Evolutionary conservation across 331 rosid species (phyloP).

Genomic region (Quercus lobata): DNA sequence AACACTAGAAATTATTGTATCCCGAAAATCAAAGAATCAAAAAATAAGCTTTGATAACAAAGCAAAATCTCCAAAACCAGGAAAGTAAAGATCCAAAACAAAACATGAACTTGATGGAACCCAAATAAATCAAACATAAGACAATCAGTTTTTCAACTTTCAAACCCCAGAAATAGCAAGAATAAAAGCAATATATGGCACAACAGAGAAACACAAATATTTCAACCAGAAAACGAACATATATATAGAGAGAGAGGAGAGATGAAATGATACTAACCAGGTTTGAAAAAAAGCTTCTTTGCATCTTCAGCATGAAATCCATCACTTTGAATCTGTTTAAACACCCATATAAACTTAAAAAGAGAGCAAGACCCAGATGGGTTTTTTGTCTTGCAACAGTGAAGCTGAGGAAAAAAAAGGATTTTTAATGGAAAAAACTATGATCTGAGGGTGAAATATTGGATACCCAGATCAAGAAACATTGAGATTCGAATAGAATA

Average conservation of each 20-base stretch:
- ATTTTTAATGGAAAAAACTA: slow-evolving; percentile 22
- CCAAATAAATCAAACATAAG: slow-evolving; percentile 1
- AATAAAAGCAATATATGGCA: slow-evolving; percentile 5
- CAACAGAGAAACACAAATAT: slow-evolving; percentile 3
- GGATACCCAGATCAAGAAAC: slow-evolving; percentile 43
- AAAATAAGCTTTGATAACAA: slow-evolving; percentile 12
- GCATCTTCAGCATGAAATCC: slow-evolving; percentile 34
- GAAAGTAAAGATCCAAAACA: slow-evolving; percentile 45
- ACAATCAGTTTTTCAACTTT: slow-evolving; percentile 18
- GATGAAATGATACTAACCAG: slow-evolving; percentile 42
- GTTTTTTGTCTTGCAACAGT: slow-evolving; percentile 29
- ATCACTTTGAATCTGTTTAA: slow-evolving; percentile 39
- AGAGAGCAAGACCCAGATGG: slow-evolving; percentile 34
- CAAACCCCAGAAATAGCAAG: slow-evolving; percentile 22
- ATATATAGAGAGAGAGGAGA: background rate
- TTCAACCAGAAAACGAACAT: slow-evolving; percentile 4
- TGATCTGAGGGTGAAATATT: slow-evolving; percentile 40
- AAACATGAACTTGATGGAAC: slow-evolving; percentile 20
- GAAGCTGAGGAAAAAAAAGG: slow-evolving; percentile 1
- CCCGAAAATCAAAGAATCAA: slow-evolving; percentile 12
- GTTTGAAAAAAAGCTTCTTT: slow-evolving; percentile 25
- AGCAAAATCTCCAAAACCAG: background rate
- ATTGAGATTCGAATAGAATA: slow-evolving; percentile 33
- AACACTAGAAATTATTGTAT: background rate
- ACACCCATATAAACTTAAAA: slow-evolving; percentile 24